Evolutionary conservation across 2,329 filamentous ascomycete genomes (phyloP), one percentile per base, ranked within the genome.

Genomic region (Penicillium concentricum): DNA sequence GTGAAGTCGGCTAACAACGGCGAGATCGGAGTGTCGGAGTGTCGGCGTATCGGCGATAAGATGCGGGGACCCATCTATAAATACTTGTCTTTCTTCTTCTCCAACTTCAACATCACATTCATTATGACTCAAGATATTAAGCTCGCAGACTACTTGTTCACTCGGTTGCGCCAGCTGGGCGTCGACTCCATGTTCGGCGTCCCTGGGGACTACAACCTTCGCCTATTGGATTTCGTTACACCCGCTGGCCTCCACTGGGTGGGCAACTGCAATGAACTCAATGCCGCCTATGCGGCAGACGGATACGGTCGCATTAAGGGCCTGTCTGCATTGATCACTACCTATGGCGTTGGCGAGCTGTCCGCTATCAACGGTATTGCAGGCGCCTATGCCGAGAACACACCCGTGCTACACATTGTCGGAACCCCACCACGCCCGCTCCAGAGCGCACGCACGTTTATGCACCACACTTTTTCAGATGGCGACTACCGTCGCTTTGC

Each of bases 341-440:
- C 66, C 20, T 63, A 66, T 61, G 89, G 89, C 51, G 88, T 91
- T 5, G 89, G 80, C 9, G 81, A 82, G 64, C 69, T 82, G n/a
- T 90, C 87, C 3, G 87, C 88, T 47, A 79, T 91, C 67, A 90
- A 91, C 66, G 89, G 86, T 39, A 74, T 91, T 52, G 88, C 88
- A 3, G 89, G 89, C n/a, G 84, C 87, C 42, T 91, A 84, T 74
- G 87, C 87, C 1, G 89, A 92, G 72, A 83, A 84, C 64, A 86
- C 90, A 2, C 87, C 88, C 2, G 79, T 92, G 7, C 78, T 86
- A 12, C 83, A 86, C 61, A 80, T 86, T 41, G 82, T 85, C 22
- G 84, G 84, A 2, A 80, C 79, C 0, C 81, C 83, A 9, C 69
- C 72, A 2, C 73, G 78, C 2, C 59, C 65, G 9, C 72, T 76